Base-by-base conservation (phyloP, 208 protist species). In the Acanthamoeba quina region DNA sequence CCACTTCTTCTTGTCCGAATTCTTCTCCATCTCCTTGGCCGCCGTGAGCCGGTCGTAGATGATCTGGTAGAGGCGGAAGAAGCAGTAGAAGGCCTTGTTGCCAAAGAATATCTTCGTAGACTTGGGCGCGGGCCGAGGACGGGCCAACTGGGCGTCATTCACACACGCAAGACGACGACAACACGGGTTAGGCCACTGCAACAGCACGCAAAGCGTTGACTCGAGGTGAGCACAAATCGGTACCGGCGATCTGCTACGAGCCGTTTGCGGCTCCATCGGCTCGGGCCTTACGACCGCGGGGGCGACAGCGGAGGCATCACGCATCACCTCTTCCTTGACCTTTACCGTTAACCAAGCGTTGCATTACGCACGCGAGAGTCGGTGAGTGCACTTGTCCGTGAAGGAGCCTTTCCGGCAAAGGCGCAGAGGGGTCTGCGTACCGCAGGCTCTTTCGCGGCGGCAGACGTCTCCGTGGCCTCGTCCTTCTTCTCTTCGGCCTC, bases 21-120 rank as follows among this genome's bases (percentile, higher is more conserved):
- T 62, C 10, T 95, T 91, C 3, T 89, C 92, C 86, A 96, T 94
- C 49, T 96, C 95, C 15, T 95, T 70, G 26, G 92, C 93, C n/a
- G 94, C 91, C 17, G 74, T 90, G 15, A 96, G 74, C 56, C 95
- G 74, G 60, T 96, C 95, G 64, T 96, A 96, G 15, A 96, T 44
- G 56, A 96, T 95, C 76, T 94, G 80, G 56, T 90, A 92, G 15
- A 95, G 41, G 56, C 95, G 60, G 37, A 96, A 90, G 49, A 96
- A 95, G 29, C 85, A 95, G 78, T 95, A 96, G 70, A 96, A 96
- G 24, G 95, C 85, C 64, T 95, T 95, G 52, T 96, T 95, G 41
- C 94, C 95, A 89, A 90, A 96, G 29, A 96, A 96, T 21, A 96
- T 62, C 66, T 95, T 68, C 17, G 60, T 91, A 11, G 62, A 74